Evolutionary conservation across 805 yeast species (phyloP).

Genomic region (Ogataea angusta): DNA sequence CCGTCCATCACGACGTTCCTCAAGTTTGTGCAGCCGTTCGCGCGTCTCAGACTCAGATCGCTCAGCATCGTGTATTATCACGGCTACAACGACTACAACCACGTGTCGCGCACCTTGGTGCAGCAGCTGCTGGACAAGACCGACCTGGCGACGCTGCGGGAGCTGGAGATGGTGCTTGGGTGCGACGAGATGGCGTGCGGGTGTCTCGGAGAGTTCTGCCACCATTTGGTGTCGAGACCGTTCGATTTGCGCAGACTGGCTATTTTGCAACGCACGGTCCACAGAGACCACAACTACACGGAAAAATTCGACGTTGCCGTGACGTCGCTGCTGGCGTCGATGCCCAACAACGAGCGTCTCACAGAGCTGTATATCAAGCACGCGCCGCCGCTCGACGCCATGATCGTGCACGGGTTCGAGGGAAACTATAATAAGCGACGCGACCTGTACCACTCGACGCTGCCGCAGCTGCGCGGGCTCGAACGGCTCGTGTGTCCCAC

Average conservation of each 20-base stretch:
- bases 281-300: slow-evolving; percentile 42
- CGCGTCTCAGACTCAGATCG: slow-evolving; percentile 10
- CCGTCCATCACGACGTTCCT: slow-evolving; percentile 34
- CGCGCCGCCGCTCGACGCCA: slow-evolving; percentile 55
- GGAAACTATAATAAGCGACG: slow-evolving; percentile 67
- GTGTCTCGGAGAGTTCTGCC: slow-evolving; percentile 44
- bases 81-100: slow-evolving; percentile 40
- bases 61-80: slow-evolving; percentile 45
- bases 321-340: slow-evolving; percentile 37
- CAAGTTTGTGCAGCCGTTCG: slow-evolving; percentile 21
- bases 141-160: slow-evolving; percentile 31
- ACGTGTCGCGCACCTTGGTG: slow-evolving; percentile 32
- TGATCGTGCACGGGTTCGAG: slow-evolving; percentile 62
- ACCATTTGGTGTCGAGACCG: slow-evolving; percentile 25
- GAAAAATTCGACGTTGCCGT: slow-evolving; percentile 54
- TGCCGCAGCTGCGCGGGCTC: slow-evolving; percentile 45
- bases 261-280: slow-evolving; percentile 33
- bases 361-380: slow-evolving; percentile 52
- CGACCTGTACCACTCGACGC: slow-evolving; percentile 43
- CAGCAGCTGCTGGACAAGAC: slow-evolving; percentile 29
- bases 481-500: slow-evolving; percentile 54
- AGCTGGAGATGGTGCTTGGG: slow-evolving; percentile 52
- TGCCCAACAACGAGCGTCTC: slow-evolving; percentile 36
- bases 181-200: slow-evolving; percentile 46
- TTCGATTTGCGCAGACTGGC: slow-evolving; percentile 36